Evolutionary conservation across 2,329 filamentous ascomycete species (phyloP).

Genomic region (Xylariaceae sp.): DNA sequence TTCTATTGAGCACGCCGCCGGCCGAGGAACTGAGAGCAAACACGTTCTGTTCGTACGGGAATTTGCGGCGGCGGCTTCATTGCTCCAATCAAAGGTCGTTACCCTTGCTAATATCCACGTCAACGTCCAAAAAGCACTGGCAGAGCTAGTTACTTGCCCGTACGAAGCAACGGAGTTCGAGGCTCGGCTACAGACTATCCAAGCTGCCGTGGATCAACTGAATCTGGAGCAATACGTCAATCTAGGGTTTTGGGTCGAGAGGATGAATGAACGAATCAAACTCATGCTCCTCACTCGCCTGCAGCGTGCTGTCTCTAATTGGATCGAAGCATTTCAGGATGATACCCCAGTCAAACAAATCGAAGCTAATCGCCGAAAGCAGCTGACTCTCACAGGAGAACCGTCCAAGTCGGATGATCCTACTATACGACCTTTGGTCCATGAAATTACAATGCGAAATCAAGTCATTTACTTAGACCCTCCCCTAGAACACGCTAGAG

Average conservation of each 20-base stretch:
- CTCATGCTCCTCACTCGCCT: slow-evolving; percentile 79
- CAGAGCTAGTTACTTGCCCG: slow-evolving; percentile 81
- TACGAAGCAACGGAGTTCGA: slow-evolving; percentile 84
- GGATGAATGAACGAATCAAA: slow-evolving; percentile 87
- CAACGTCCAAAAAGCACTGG: slow-evolving; percentile 80
- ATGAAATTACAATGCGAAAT: slow-evolving; percentile 97
- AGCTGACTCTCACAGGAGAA: slow-evolving; percentile 50
- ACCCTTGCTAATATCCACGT: slow-evolving; percentile 79
- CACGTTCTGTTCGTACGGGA: slow-evolving; percentile 97
- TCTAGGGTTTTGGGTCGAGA: slow-evolving; percentile 84
- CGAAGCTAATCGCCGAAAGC: slow-evolving; percentile 60
- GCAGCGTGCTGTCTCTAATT: slow-evolving; percentile 81
- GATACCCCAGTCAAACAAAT: slow-evolving; percentile 50
- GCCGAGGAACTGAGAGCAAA: slow-evolving; percentile 74
- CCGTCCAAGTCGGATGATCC: slow-evolving; percentile 60
- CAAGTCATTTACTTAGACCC: slow-evolving; percentile 97
- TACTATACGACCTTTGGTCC: slow-evolving; percentile 74
- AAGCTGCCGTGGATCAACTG: slow-evolving; percentile 92
- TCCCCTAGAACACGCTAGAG: slow-evolving; percentile 86
- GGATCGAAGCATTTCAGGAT: slow-evolving; percentile 85
- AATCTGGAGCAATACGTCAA: slow-evolving; percentile 97
- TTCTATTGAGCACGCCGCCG: slow-evolving; percentile 61
- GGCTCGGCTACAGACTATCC: slow-evolving; percentile 80
- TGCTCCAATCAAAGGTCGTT: slow-evolving; percentile 86
- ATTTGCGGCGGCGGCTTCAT: slow-evolving; percentile 84